Evolutionary conservation across 768 basidiomycete genomes (phyloP), one percentile per base, ranked within the genome.

Genomic region (Suillus fuscotomentosus): DNA sequence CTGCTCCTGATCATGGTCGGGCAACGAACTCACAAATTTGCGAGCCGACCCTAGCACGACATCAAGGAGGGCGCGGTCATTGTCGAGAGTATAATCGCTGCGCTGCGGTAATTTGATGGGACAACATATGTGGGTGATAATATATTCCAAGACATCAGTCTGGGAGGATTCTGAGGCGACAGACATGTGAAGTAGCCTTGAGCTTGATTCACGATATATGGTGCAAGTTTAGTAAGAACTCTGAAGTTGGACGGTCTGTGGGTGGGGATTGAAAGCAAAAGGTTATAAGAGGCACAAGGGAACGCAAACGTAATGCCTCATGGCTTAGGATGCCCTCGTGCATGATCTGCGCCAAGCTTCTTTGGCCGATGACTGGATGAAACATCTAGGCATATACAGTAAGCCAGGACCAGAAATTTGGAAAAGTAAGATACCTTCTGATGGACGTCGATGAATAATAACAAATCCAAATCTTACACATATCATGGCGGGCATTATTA

Each of bases 21-120:
- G 48, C 27, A 69, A 61, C 43, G 54, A 54, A 3, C 15, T 31
- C 31, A 22, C n/a, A 60, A 73, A 77, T 38, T 63, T 60, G 36
- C 34, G 24, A 2, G 75, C 71, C 60, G 61, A 68, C 5, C 69
- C 31, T 3, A 71, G 60, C 3, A 72, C 68, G 24, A 67, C 51
- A 17, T 62, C 13, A 53, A 71, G 71, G 1, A 80, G 66, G 1
- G 65, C 63, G 24, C 68, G 66, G 9, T 78, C 73, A 8, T 68
- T 64, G 1, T 67, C 43, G 1, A 55, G 63, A 0, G 41, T 50
- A 11, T 66, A 39, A 61, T 80, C 77, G 27, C 75, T 71, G n/a
- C 70, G 36, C 55, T 80, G 56, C 34, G 57, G 66, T 24, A 43
- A 54, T 55, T 54, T 56, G 27, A 56, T 63, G 41, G 51, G 67